Base-by-base conservation (phyloP, 2,329 filamentous ascomycete species). In the Alternaria arbusti region DNA sequence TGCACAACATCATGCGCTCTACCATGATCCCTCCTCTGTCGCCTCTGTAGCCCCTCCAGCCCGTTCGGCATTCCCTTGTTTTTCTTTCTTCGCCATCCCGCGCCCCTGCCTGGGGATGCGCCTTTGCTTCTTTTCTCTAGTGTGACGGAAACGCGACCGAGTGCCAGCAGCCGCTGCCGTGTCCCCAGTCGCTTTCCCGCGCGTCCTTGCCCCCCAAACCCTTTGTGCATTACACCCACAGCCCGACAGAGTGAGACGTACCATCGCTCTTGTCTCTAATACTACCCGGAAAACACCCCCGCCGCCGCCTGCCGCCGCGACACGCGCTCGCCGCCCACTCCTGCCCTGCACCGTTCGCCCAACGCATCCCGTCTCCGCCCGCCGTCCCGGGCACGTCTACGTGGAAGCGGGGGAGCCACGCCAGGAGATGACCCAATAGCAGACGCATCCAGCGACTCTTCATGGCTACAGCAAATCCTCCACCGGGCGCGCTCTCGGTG, bases 401-500 rank as follows among this genome's bases (percentile, higher is more conserved):
- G 28, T 57, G 44, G 28, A 36, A 62, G 56, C 52, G 9, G 36
- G 49, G 52, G n/a, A 45, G 30, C 46, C 40, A 54, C 40, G 54
- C 25, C 62, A 59, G 73, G 73, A 69, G 23, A 79, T 79, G 78
- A 74, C 66, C 70, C 32, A 68, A 59, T 77, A 70, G 70, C 60
- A 65, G 44, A 50, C 25, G 52, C 58, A 26, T 50, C 52, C 47
- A 59, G 59, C 61, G 43, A 71, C 59, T 59, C 73, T 65, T 54
- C 62, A 84, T 84, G 82, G 80, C 82, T 59, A 80, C 81, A 57
- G 80, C 80, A 65, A 83, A 82, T 61, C 76, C 70, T 54, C 76
- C 78, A 52, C 74, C 78, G 54, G 82, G 81, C 72, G 81, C 81
- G 56, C 76, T 79, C 67, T 74, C 78, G 56, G 71, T 82, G 57